These are phyloP conservation scores for Thymus mandschuricus DNA, from an alignment of 257 asterid species.

Conservation along the genomic window DNA sequence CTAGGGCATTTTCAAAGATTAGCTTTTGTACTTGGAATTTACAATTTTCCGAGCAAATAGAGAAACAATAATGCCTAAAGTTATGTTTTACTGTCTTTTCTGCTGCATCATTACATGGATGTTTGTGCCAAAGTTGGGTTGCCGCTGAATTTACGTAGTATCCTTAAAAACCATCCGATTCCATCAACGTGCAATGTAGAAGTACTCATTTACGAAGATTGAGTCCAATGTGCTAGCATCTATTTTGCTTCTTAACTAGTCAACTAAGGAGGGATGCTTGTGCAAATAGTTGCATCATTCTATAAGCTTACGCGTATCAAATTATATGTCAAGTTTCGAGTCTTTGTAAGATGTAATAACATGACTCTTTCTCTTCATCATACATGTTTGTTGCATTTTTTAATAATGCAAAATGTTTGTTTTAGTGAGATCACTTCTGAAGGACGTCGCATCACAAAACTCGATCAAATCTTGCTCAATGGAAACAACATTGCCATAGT, in stretches of 20 bases:
- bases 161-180: not conserved
- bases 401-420: not conserved
- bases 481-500: constrained; percentile 98
- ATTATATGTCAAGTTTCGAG: not conserved
- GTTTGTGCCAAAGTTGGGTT: not conserved
- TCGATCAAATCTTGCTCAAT: constrained; percentile 89
- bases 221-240: not conserved
- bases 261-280: not conserved
- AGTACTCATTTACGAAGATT: not conserved
- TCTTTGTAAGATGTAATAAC: not conserved
- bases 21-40: not conserved
- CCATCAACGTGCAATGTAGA: not conserved
- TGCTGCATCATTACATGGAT: not conserved
- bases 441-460: constrained; percentile 88
- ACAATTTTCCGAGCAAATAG: not conserved
- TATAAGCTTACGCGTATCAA: not conserved
- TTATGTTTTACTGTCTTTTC: not conserved
- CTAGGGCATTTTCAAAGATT: not conserved
- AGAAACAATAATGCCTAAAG: not conserved
- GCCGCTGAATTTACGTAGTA: not conserved
- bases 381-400: not conserved
- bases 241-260: not conserved
- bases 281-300: not conserved
- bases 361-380: not conserved
- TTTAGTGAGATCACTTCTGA: constrained; percentile 91